These are phyloP conservation scores for Polygonum maritimum DNA, from an alignment of 148 eudicot species.

Conservation along the genomic window DNA sequence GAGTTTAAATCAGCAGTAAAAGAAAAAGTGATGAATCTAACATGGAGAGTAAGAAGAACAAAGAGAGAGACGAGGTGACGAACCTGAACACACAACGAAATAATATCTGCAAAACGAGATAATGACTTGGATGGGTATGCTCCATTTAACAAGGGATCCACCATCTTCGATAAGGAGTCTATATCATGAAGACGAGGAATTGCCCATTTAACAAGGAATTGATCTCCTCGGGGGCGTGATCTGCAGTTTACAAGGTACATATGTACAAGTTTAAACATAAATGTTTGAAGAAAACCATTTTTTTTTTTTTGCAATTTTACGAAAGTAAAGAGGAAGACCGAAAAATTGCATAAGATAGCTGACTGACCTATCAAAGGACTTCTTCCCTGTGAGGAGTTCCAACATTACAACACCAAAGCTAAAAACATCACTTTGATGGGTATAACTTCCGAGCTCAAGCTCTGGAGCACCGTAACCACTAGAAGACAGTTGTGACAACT, in stretches of 20 bases:
- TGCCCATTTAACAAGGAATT: conserved; percentile 63
- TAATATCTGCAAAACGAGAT: conserved; percentile 60
- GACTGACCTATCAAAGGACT: conserved; percentile 52
- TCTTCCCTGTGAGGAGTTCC: conserved; percentile 64
- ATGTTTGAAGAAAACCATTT: background rate
- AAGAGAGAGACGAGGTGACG: conserved; percentile 13
- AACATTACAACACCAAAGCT: conserved; percentile 79
- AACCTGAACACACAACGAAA: conserved; percentile 62
- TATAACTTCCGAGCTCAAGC: conserved; percentile 63
- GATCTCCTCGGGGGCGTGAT: conserved; percentile 49
- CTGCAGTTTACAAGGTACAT: conserved; percentile 16
- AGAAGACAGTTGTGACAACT: conserved; percentile 47
- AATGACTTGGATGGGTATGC: conserved; percentile 49
- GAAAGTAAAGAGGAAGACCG: background rate
- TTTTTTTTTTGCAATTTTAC: background rate
- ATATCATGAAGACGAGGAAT: conserved; percentile 80
- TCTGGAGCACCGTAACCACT: conserved; percentile 77
- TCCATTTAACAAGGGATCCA: conserved; percentile 58
- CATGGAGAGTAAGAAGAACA: background rate
- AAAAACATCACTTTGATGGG: conserved; percentile 60
- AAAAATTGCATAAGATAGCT: background rate
- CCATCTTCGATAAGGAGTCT: conserved; percentile 66
- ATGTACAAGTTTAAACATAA: background rate
- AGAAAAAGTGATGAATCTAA: background rate
- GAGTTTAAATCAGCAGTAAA: background rate